Evolutionary conservation across 257 asterid species (phyloP).

Genomic region (Plantago elongata): DNA sequence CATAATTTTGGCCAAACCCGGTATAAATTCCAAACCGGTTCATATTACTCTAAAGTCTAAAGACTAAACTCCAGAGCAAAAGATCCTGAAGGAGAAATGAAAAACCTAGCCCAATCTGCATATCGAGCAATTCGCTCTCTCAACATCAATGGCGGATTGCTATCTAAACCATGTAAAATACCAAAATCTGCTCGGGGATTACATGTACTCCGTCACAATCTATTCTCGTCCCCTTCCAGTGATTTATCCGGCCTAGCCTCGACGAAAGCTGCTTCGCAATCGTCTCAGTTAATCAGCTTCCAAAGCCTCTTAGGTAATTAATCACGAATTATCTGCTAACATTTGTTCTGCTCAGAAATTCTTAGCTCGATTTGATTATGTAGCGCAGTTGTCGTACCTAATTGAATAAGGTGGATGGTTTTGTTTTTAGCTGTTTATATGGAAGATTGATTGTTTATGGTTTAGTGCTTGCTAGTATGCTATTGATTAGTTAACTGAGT

Average conservation of each 20-base stretch:
- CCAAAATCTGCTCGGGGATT: slow-evolving; percentile 20
- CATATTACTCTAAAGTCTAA: too few species aligned
- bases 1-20: too few species aligned
- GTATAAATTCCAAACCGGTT: too few species aligned
- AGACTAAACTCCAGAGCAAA: too few species aligned
- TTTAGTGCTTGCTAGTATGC: too few species aligned
- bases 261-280: slow-evolving; percentile 27
- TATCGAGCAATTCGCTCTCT: slow-evolving; percentile 34
- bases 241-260: slow-evolving; percentile 20
- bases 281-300: slow-evolving; percentile 29
- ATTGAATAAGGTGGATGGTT: not conserved
- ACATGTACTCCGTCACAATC: slow-evolving; percentile 25
- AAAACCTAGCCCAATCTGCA: slow-evolving; percentile 35
- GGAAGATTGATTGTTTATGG: too few species aligned
- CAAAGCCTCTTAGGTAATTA: slow-evolving; percentile 37
- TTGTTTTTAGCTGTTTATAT: not conserved
- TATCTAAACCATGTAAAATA: slow-evolving; percentile 26
- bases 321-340: not conserved
- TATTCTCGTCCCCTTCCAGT: slow-evolving; percentile 27
- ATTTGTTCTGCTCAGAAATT: not conserved
- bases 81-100: slow-evolving; percentile 29
- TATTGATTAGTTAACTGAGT: too few species aligned
- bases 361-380: not conserved
- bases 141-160: slow-evolving; percentile 30
- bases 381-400: not conserved